Evolutionary conservation across 208 protist species (phyloP), one percentile per base, ranked within the genome.

Genomic region (Phytomonas serpens): DNA sequence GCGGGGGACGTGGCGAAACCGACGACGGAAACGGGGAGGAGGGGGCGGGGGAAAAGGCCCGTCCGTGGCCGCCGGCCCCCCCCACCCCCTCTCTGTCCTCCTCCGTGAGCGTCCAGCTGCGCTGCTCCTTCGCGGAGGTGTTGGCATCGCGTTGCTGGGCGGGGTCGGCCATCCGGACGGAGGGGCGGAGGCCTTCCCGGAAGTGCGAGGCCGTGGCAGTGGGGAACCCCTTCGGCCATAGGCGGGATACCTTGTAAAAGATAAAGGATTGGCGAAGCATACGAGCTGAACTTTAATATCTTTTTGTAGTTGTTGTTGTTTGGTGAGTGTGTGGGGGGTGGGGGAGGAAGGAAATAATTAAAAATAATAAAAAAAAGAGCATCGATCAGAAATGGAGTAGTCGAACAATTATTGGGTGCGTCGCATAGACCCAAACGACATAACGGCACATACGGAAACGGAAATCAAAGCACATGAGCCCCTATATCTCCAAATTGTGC

Each of bases 171-270:
- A 27, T 6, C 19, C 16, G 2, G 2, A 19, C 19, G 2, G 19
- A 9, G 16, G 19, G 16, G 16, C 61, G 61, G 30, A 92, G 80
- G 14, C 78, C 75, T 27, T 90, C 84, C 0, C 87, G 89, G 67
- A 94, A 94, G 74, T 94, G 89, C 13, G 89, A 85, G 0, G 81
- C 79, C 36, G 86, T 71, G 27, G 74, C 77, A 61, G 73, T 81
- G 71, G 91, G 89, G 5, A 81, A 86, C 14, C 75, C 61, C 66
- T 85, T 90, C 4, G 89, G 89, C 89, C 89, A 94, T 33, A 84
- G 84, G 19, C 89, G 84, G 10, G 81, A 78, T 33, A 92, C 83
- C 76, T 89, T 94, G 9, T 63, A 67, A 57, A 78, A 66, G 31
- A 85, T 80, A 29, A 79, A 73, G 0, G 85, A 79, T 32, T 79